phyloP scores from a whole-genome alignment of 768 basidiomycete genomes.

The Rubroboletus satanas region DNA sequence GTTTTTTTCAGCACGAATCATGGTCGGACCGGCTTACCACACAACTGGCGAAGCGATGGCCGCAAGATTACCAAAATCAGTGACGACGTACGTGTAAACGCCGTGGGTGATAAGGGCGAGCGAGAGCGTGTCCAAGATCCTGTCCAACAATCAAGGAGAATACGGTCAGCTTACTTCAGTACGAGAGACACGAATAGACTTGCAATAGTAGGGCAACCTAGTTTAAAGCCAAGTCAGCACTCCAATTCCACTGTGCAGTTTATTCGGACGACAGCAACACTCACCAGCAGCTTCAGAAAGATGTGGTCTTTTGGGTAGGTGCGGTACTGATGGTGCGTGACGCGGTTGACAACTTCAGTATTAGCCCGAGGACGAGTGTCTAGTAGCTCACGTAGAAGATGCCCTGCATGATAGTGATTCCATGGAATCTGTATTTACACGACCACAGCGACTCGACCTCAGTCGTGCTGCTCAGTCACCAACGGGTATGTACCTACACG shows the following conservation, averaged over 20 bases:
- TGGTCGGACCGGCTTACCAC: background rate
- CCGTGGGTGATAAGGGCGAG: background rate
- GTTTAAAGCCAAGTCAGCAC: background rate
- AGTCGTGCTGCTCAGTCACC: background rate
- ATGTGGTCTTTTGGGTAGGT: too few species aligned
- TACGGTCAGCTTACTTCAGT: background rate
- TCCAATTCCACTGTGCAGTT: background rate
- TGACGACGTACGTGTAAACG: background rate
- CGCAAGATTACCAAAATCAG: background rate
- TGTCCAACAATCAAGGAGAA: background rate
- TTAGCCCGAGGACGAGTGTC: too few species aligned
- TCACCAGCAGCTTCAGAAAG: too few species aligned
- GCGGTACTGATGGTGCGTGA: too few species aligned
- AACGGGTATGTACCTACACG: background rate
- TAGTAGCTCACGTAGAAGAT: too few species aligned
- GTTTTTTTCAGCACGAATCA: background rate
- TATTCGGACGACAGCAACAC: too few species aligned
- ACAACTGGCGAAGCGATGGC: background rate
- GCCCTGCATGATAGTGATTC: background rate
- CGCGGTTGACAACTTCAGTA: too few species aligned
- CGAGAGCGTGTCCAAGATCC: background rate
- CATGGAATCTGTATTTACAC: background rate
- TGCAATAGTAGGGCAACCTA: background rate
- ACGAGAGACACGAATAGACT: background rate
- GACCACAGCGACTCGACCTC: background rate